A percentile compares a stretch with the other conserved stretches of the same genome.
These are phyloP conservation scores for Chlorociboria aeruginascens DNA, from an alignment of 495 filamentous ascomycete species.

Conservation along the genomic window DNA sequence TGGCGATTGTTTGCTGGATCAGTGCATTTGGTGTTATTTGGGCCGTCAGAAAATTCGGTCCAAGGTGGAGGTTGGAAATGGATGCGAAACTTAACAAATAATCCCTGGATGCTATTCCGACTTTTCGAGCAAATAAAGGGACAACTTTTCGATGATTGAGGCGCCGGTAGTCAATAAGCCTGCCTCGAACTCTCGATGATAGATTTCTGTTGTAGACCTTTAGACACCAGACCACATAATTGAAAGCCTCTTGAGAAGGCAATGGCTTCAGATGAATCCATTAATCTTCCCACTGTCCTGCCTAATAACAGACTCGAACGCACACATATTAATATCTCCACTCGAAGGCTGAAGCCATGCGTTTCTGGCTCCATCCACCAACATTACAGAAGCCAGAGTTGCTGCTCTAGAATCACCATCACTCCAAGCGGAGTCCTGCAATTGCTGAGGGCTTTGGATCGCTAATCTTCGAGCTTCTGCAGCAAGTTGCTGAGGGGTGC, in stretches of 20 bases:
- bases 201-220: too few relatives aligned
- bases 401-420: not conserved
- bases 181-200: too few relatives aligned
- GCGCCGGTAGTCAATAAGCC: too few relatives aligned
- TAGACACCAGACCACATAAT: too few relatives aligned
- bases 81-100: conserved; percentile 29
- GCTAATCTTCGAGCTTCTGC: conserved; percentile 1
- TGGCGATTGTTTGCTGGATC: conserved; percentile 52
- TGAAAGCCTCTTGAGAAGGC: too few relatives aligned
- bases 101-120: not conserved
- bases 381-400: not conserved
- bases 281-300: not conserved
- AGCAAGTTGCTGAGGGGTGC: not conserved
- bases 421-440: not conserved
- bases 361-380: not conserved
- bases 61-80: conserved; percentile 59
- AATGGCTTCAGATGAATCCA: not conserved
- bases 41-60: conserved; percentile 52
- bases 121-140: not conserved
- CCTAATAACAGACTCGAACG: not conserved
- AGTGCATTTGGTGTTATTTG: conserved; percentile 44
- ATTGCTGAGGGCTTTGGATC: not conserved
- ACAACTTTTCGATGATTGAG: too few relatives aligned
- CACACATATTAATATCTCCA: not conserved
- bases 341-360: not conserved